Evolutionary conservation across 345 rosid species (phyloP).

Genomic region (Orychophragmus violaceus): DNA sequence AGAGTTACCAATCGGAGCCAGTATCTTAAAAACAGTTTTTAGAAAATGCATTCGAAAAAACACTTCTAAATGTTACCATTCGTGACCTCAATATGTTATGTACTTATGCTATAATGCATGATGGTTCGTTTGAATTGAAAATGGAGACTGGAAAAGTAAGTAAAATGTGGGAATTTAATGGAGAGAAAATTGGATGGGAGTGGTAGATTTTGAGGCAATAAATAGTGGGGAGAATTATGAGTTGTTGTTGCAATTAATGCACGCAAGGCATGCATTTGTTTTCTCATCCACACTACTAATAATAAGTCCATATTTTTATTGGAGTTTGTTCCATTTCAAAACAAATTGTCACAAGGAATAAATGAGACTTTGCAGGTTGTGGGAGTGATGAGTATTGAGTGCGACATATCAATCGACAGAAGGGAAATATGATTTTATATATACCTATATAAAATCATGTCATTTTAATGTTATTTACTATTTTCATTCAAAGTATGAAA

Average conservation of each 20-base stretch:
- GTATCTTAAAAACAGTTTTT: no score
- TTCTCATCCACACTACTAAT: conserved; percentile 17
- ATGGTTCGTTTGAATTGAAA: background rate
- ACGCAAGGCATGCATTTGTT: conserved; percentile 31
- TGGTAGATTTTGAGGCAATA: conserved; percentile 34
- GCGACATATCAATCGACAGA: conserved; percentile 33
- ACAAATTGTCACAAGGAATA: conserved; percentile 25
- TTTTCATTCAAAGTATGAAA: background rate
- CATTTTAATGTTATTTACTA: background rate
- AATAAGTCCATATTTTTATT: conserved; percentile 11
- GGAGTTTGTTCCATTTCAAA: conserved; percentile 24
- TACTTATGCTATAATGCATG: background rate
- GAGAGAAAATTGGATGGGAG: conserved; percentile 5
- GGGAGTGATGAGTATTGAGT: conserved; percentile 33
- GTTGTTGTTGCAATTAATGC: conserved; percentile 30
- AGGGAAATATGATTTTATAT: conserved; percentile 17
- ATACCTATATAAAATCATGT: background rate
- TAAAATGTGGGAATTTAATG: conserved; percentile 24
- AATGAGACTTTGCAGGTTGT: conserved; percentile 30
- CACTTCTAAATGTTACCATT: background rate
- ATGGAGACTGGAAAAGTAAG: background rate
- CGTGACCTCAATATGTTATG: background rate
- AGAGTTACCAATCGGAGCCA: no score
- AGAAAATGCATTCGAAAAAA: background rate
- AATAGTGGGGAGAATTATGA: conserved; percentile 32